Evolutionary conservation across 176 grass and related monocot species (phyloP).

Genomic region (Oryza nivara): DNA sequence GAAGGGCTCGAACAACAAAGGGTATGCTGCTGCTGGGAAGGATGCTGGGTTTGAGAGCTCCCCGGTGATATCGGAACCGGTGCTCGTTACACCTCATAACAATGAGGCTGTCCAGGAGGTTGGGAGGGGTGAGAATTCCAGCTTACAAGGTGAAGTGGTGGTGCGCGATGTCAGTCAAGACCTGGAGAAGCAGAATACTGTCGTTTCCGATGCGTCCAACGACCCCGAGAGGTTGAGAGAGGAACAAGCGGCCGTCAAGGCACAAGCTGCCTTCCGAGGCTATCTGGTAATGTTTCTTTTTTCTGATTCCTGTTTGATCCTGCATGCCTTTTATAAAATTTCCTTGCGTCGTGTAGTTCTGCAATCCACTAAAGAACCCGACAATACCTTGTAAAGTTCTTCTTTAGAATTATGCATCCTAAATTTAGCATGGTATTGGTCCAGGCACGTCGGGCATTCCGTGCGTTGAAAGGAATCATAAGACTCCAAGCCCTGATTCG

Average conservation of each 20-base stretch:
- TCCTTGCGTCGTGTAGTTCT: not conserved
- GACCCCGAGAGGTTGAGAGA: slow-evolving; percentile 50
- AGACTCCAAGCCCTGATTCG: slow-evolving; percentile 83
- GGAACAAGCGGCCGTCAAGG: slow-evolving; percentile 77
- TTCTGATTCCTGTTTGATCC: not conserved
- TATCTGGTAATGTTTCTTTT: slow-evolving; percentile 68
- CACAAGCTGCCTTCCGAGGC: slow-evolving; percentile 81
- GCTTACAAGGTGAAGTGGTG: slow-evolving; percentile 44
- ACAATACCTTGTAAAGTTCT: not conserved
- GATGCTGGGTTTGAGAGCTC: slow-evolving; percentile 52
- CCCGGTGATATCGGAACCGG: slow-evolving; percentile 79
- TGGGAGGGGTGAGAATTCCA: slow-evolving; percentile 53
- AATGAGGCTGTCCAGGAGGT: slow-evolving; percentile 38
- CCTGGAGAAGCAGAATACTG: slow-evolving; percentile 43
- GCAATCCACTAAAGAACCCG: not conserved
- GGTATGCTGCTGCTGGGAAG: slow-evolving; percentile 41
- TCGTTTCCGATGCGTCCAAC: slow-evolving; percentile 30
- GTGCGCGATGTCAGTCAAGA: slow-evolving; percentile 40
- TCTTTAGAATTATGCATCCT: not conserved
- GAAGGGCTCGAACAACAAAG: slow-evolving; percentile 62
- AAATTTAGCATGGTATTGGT: slow-evolving; percentile 17
- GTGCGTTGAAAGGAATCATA: slow-evolving; percentile 78
- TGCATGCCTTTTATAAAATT: not conserved
- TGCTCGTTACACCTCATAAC: slow-evolving; percentile 62
- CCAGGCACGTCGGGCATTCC: slow-evolving; percentile 81